Conservation (phyloP, 164 flowering plant species). For the Amborella trichopoda region DNA sequence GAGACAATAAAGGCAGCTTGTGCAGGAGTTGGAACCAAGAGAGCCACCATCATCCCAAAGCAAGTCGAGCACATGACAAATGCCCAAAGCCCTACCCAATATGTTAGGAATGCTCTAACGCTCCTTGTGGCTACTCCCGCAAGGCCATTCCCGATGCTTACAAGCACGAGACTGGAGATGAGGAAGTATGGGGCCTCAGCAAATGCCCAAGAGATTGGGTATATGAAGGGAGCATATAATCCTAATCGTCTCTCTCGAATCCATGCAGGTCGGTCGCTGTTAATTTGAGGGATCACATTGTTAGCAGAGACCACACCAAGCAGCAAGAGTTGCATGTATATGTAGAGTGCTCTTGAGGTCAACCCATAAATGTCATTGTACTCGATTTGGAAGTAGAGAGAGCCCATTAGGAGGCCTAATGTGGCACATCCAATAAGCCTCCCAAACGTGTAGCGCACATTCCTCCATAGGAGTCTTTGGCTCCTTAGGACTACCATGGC, state of each 20-base stretch:
- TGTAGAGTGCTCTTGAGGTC: constrained; percentile 17
- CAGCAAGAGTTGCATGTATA: constrained; percentile 23
- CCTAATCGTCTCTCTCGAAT: constrained; percentile 18
- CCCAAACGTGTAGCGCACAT: constrained; percentile 19
- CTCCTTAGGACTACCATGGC: constrained; percentile 16
- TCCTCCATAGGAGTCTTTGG: constrained; percentile 21
- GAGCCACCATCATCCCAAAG: constrained; percentile 23
- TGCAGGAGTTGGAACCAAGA: constrained; percentile 21
- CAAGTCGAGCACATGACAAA: constrained; percentile 20
- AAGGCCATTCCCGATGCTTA: constrained; percentile 20
- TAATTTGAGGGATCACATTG: constrained; percentile 23
- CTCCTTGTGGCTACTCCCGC: constrained; percentile 22
- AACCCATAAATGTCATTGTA: constrained; percentile 14
- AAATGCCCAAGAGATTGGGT: constrained; percentile 20
- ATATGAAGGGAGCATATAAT: constrained; percentile 19
- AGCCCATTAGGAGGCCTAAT: constrained; percentile 21
- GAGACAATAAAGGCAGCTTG: constrained; percentile 22
- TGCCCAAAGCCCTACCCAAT: constrained; percentile 19
- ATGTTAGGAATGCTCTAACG: constrained; percentile 12
- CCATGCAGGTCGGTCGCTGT: constrained; percentile 18
- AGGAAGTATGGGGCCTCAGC: constrained; percentile 22
- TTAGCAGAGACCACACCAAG: constrained; percentile 23
- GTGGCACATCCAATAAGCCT: constrained; percentile 20
- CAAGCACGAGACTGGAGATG: constrained; percentile 18
- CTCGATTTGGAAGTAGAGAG: constrained; percentile 17